Evolutionary conservation across 805 yeast genomes (phyloP), one percentile per base, ranked within the genome.

Genomic region (Starmerella sp.): DNA sequence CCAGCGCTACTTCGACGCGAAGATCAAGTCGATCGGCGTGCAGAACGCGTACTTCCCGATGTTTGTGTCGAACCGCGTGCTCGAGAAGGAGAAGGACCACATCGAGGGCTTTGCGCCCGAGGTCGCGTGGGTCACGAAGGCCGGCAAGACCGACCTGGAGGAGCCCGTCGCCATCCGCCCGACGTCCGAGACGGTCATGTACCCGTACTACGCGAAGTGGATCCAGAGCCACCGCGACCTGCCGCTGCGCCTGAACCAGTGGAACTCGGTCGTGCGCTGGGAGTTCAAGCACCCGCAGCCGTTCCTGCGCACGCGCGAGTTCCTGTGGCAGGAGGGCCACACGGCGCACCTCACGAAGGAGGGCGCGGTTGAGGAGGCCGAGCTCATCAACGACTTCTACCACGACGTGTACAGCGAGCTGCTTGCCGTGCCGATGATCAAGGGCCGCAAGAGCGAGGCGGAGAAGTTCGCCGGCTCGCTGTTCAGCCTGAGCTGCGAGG

Each of bases 221-320:
- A 84, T 93, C 67, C 85, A 96, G 73, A 90, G 97, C 34, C 95
- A 93, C 76, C 85, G 98, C 73, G 99, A 93, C 71, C 79, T 95
- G 69, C 99, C 99, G 59, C 77, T 93, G 73, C 86, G 86, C 67
- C 79, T 93, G 68, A 93, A 93, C 77, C 99, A 93, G 75, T 93
- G 99, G 99, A 95, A 95, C 76, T 90, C 97, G 17, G 99, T 93
- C 46, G 99, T 93, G 51, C 85, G 99, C 77, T 93, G 98, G 99
- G 99, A 93, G 75, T 93, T 93, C 76, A 93, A 93, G 77, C 97
- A 93, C 73, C 99, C 99, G 56, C 99, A 93, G 75, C 99, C 99
- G 51, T 93, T 93, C 73, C 75, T 93, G 69, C 86, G 99, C 80
- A 95, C 98, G 13, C 85, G 99, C 76, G 99, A 93, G 75, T 93